phyloP scores from a whole-genome alignment of 139 green algal genomes.

The Helicosporidium sp. region DNA sequence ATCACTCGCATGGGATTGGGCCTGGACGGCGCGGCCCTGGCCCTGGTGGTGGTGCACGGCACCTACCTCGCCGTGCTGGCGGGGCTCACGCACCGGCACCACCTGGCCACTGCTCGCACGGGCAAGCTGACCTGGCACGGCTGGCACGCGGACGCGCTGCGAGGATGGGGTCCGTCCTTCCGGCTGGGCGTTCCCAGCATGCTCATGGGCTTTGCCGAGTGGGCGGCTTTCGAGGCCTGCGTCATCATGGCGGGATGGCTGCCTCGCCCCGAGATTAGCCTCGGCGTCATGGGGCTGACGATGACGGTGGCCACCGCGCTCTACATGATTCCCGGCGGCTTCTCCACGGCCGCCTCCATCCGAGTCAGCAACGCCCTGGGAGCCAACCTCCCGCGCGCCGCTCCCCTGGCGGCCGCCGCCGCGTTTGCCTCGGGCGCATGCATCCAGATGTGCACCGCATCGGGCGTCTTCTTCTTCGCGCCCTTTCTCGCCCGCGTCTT shows the following conservation, averaged over 20 bases:
- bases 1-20: slow-evolving; percentile 17
- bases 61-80: slow-evolving; percentile 8
- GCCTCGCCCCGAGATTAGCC: slow-evolving; percentile 20
- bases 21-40: slow-evolving; percentile 40
- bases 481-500: not conserved
- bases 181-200: slow-evolving; percentile 36
- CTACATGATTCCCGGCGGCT: slow-evolving; percentile 36
- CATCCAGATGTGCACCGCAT: not conserved
- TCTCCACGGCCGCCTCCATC: slow-evolving; percentile 6
- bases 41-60: slow-evolving; percentile 22
- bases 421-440: not conserved
- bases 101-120: slow-evolving; percentile 3
- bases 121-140: slow-evolving; percentile 34
- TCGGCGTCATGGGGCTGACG: slow-evolving; percentile 54
- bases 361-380: slow-evolving; percentile 22
- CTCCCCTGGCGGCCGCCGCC: slow-evolving; percentile 7
- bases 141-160: slow-evolving; percentile 19
- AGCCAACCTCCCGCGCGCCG: slow-evolving; percentile 4
- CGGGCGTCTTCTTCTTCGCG: not conserved
- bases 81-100: not conserved
- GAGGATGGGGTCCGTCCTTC: slow-evolving; percentile 39
- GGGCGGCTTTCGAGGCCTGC: slow-evolving; percentile 48
- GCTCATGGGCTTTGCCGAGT: slow-evolving; percentile 52
- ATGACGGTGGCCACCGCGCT: slow-evolving; percentile 44
- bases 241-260: slow-evolving; percentile 33